Evolutionary conservation across 2,329 filamentous ascomycete species (phyloP).

Genomic region (Davidsoniella australis): DNA sequence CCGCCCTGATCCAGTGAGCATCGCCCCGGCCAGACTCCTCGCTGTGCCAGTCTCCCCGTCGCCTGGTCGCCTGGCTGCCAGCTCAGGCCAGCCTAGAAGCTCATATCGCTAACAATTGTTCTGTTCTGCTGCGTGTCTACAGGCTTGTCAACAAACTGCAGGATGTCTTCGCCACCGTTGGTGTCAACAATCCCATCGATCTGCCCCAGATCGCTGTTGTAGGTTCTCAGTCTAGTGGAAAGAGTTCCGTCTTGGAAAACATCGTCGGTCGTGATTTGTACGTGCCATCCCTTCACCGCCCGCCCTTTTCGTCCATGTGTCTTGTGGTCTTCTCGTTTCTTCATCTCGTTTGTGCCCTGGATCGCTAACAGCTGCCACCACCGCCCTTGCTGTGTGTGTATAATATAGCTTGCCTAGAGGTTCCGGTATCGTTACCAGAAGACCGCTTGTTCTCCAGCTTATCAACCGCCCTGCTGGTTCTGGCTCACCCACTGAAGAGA

Average conservation of each 20-base stretch:
- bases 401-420: slow-evolving; percentile 84
- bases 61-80: background rate
- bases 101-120: background rate
- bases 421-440: slow-evolving; percentile 89
- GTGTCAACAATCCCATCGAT: slow-evolving; percentile 98
- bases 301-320: background rate
- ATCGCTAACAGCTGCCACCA: slow-evolving; percentile 9
- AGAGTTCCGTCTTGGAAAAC: slow-evolving; percentile 97
- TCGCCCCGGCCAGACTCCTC: slow-evolving; percentile 6
- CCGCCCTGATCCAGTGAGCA: slow-evolving; percentile 45
- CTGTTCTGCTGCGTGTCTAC: slow-evolving; percentile 5
- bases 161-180: slow-evolving; percentile 97
- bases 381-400: slow-evolving; percentile 16
- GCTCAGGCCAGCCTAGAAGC: background rate
- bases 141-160: slow-evolving; percentile 96
- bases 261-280: slow-evolving; percentile 98
- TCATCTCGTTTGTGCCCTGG: background rate
- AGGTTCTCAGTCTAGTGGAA: slow-evolving; percentile 95
- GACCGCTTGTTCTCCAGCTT: slow-evolving; percentile 90
- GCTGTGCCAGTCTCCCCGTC: background rate
- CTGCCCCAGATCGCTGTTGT: slow-evolving; percentile 96
- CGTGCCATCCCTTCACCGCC: slow-evolving; percentile 23
- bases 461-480: slow-evolving; percentile 71
- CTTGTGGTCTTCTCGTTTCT: background rate
- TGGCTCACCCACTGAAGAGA: slow-evolving; percentile 55